A percentile compares a stretch with the other conserved stretches of the same genome.
These are phyloP conservation scores for Calocybe gangraenosa DNA, from an alignment of 768 basidiomycete genomes.

Conservation along the genomic window DNA sequence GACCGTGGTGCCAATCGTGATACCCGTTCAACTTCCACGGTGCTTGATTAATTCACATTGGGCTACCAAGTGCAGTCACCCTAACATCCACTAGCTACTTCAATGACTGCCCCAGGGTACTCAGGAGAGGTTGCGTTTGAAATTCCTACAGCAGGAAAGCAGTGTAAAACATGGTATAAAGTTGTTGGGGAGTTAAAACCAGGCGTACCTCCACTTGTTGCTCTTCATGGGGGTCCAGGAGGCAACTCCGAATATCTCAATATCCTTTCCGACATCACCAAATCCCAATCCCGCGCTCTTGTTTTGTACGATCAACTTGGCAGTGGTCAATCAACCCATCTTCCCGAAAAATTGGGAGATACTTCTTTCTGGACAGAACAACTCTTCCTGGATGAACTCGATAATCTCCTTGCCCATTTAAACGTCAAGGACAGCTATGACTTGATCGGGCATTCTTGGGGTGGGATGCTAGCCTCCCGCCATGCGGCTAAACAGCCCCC, in stretches of 20 bases:
- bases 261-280: constrained; percentile 29
- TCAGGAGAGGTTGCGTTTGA: no score
- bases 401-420: constrained; percentile 39
- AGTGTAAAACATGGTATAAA: constrained; percentile 7
- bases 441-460: constrained; percentile 54
- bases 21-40: no score
- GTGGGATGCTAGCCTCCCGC: constrained; percentile 44
- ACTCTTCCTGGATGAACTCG: constrained; percentile 31
- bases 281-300: constrained; percentile 26
- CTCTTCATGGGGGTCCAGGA: constrained; percentile 39
- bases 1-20: no score
- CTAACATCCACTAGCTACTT: no score
- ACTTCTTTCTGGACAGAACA: constrained; percentile 29
- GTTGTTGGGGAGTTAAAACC: constrained; percentile 2
- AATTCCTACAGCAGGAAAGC: no score
- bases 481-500: constrained; percentile 33
- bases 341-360: constrained; percentile 26
- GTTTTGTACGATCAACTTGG: constrained; percentile 51
- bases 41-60: no score
- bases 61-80: no score
- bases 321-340: constrained; percentile 38
- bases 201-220: constrained; percentile 26
- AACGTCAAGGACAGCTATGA: constrained; percentile 34
- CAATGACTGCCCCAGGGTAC: no score
- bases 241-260: constrained; percentile 28